These are phyloP conservation scores for Hysterium pulicare DNA, from an alignment of 2,329 filamentous ascomycete species.

Conservation along the genomic window DNA sequence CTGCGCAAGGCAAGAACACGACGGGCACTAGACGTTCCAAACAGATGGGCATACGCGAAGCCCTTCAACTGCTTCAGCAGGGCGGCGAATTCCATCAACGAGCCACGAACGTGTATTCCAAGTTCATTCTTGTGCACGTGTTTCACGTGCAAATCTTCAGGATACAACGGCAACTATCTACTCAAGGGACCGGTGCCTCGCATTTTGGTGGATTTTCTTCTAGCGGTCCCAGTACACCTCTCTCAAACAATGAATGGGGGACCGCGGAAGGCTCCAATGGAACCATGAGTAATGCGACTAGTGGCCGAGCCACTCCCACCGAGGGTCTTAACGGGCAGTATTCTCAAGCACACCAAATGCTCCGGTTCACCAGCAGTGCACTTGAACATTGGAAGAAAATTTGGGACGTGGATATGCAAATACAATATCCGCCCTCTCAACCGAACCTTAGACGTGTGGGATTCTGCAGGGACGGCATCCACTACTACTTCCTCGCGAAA, in stretches of 20 bases:
- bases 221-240: constrained; percentile 54
- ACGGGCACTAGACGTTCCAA: constrained; percentile 62
- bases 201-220: constrained; percentile 18
- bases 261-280: constrained; percentile 37
- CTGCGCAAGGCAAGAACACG: constrained; percentile 56
- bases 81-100: constrained; percentile 59
- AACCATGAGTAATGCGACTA: constrained; percentile 21
- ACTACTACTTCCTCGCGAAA: constrained; percentile 70
- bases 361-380: constrained; percentile 49
- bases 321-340: constrained; percentile 45
- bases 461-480: constrained; percentile 68
- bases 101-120: constrained; percentile 68
- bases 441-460: constrained; percentile 59
- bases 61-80: constrained; percentile 60
- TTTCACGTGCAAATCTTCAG: constrained; percentile 62
- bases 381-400: constrained; percentile 69
- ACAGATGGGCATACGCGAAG: constrained; percentile 62
- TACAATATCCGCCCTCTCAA: constrained; percentile 61
- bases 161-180: constrained; percentile 43
- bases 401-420: constrained; percentile 68
- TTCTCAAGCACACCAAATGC: constrained; percentile 46
- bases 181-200: constrained; percentile 21
- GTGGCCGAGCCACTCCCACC: constrained; percentile 44
- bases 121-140: constrained; percentile 70
- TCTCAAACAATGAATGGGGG: constrained; percentile 59